Evolutionary conservation across 2,329 filamentous ascomycete species (phyloP), one percentile per base, ranked within the genome.

Genomic region (Phyllosticta citriasiana): DNA sequence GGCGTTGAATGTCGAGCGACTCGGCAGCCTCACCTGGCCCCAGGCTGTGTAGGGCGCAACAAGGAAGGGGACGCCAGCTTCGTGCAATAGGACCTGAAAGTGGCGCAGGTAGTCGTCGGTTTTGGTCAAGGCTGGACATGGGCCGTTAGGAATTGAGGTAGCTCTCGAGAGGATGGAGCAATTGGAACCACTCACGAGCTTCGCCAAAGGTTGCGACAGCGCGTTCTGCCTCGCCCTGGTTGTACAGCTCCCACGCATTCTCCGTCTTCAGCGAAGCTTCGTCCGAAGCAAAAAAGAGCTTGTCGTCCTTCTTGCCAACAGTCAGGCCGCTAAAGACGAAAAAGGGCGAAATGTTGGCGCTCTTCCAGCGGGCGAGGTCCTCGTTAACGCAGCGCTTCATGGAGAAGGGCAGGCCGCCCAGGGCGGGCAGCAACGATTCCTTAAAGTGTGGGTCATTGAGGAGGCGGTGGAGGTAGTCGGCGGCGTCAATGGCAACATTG

Each of bases 281-380:
- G 60, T 88, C 80, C 25, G 85, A 79, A 63, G 86, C 80, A 33
- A 72, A 72, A 63, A 81, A 79, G 10, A 78, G 76, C 55, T 89
- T 85, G 52, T 73, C 72, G 68, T 92, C 87, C 69, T 89, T 88
- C 62, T 88, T 88, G 50, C 86, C 85, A 63, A 91, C 82, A 50
- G 91, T 85, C 68, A 96, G 84, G 40, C 94, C 94, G 72, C 93
- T 89, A 75, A 99, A 99, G 57, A 99, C 82, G 73, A 99, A 97
- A 65, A 95, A 78, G 1, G 89, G 89, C n/a, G 80, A 84, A 58
- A 96, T 87, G 22, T 84, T 83, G 68, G 86, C 78, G 54, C 82
- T 81, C 63, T 84, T 83, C 80, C 94, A 90, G 62, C 80, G 79
- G 63, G 88, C 82, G 30, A 99, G 79, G 67, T 96, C 89, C 57